phyloP scores from a whole-genome alignment of 768 basidiomycete species.

The Phanerodontia chrysosporium region DNA sequence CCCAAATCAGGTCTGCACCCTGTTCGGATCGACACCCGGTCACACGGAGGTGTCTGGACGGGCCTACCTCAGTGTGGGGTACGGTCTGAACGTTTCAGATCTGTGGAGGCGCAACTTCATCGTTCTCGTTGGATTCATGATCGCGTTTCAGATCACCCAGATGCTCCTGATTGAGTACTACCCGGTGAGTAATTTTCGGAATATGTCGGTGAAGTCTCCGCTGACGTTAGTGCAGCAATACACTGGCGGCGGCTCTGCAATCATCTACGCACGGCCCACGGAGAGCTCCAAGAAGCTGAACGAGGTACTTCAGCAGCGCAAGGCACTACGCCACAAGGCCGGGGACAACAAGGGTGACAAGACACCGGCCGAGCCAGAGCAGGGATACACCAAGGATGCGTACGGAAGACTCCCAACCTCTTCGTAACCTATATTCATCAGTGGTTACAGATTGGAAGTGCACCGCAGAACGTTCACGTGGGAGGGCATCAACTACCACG shows the following conservation, averaged over 20 bases:
- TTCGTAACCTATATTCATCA: not conserved
- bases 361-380: constrained; percentile 10
- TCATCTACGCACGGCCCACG: constrained; percentile 59
- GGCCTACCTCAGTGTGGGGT: constrained; percentile 58
- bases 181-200: constrained; percentile 39
- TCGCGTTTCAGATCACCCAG: constrained; percentile 68
- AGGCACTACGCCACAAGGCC: constrained; percentile 33
- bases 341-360: not conserved
- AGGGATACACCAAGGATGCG: constrained; percentile 14
- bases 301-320: constrained; percentile 47
- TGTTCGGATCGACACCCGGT: constrained; percentile 62
- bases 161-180: constrained; percentile 62
- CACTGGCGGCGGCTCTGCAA: constrained; percentile 42
- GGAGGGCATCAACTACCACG: constrained; percentile 73
- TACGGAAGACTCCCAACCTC: not conserved
- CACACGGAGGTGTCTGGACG: constrained; percentile 51
- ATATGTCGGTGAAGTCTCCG: not conserved
- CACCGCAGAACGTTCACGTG: constrained; percentile 70
- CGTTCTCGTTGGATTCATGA: constrained; percentile 65
- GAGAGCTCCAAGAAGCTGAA: constrained; percentile 52
- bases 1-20: constrained; percentile 73
- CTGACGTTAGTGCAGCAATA: constrained; percentile 38
- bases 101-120: constrained; percentile 68
- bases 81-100: constrained; percentile 42
- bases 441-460: not conserved